Percentiles rank a stretch among this genome's conserved stretches.
Conservation (phyloP, 176 grass and related monocot genomes). For the Lolium perenne region DNA sequence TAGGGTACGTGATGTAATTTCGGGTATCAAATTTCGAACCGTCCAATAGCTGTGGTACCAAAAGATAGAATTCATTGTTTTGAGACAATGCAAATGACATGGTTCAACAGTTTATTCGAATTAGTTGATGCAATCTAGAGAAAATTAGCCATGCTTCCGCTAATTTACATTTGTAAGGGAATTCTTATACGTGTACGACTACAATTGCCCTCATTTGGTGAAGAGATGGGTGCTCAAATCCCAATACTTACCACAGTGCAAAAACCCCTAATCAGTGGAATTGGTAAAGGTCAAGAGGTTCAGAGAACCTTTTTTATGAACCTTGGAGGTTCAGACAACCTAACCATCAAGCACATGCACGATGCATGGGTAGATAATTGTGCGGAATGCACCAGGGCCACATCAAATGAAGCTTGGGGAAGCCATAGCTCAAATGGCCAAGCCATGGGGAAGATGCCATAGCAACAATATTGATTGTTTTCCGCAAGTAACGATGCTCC, state of each 20-base stretch:
- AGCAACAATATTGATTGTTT: constrained; percentile 53
- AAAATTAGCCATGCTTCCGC: not conserved
- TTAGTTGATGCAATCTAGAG: not conserved
- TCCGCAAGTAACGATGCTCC: constrained; percentile 45
- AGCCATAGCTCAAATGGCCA: constrained; percentile 33
- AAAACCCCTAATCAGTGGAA: not conserved
- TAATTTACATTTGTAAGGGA: not conserved
- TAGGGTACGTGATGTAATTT: not conserved
- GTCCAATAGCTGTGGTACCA: not conserved
- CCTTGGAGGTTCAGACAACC: constrained; percentile 20
- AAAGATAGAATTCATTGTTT: not conserved
- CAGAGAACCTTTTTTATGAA: constrained; percentile 13
- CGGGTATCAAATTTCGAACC: not conserved
- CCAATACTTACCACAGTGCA: not conserved
- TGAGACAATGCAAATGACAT: too few species aligned
- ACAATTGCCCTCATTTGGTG: not conserved
- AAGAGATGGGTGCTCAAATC: not conserved
- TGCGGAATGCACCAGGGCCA: constrained; percentile 30
- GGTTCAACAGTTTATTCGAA: not conserved
- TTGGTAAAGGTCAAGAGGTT: constrained; percentile 5
- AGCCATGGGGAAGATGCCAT: constrained; percentile 44
- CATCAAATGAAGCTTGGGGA: constrained; percentile 30
- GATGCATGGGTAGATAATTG: constrained; percentile 19
- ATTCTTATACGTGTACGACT: not conserved
- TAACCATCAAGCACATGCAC: constrained; percentile 36